Evolutionary conservation across 2,329 filamentous ascomycete species (phyloP), one percentile per base, ranked within the genome.

Genomic region (Diaporthe helianthi): DNA sequence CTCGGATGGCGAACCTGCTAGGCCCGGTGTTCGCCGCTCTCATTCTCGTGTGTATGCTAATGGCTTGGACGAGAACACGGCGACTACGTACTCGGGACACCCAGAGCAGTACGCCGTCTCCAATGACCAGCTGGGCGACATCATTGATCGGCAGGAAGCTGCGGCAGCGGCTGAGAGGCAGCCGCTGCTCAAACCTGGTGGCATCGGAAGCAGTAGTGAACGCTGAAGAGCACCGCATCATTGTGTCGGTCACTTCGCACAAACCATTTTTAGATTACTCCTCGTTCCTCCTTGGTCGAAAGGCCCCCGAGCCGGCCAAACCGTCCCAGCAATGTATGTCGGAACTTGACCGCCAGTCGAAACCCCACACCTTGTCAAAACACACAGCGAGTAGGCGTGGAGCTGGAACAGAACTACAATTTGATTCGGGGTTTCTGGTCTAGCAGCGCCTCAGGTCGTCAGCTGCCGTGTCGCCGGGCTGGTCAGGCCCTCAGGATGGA

Each of bases 51-150:
- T 73, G 46, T 70, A 73, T 53, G 74, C 73, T 70, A 76, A 86
- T 69, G 83, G 84, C 58, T 83, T 84, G 78, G 84, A 86, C 72
- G 83, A 85, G 41, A 82, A 82, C 13, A 79, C 84, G 10, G 84
- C 84, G 3, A 83, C 84, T 6, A 83, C 83, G 0, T 85, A 85
- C 72, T 85, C 83, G 1, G 83, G 83, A 1, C 84, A 86, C 65
- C 84, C 85, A 3, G 83, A 86, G 73, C 80, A 80, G 69, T 86
- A 87, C 65, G 84, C 84, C 38, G 81, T 83, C 61, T 85, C 82
- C 3, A 83, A 85, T 44, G 84, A 86, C 68, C 83, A 87, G 69
- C 77, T 86, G 71, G 82, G 85, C 61, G 80, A 83, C 44, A 83
- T 86, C 46, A 76, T 82, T 70, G 84, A 85, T 70, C 81, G 84